phyloP scores from a whole-genome alignment of 208 protist species.

The Trypanosoma scelopori region DNA sequence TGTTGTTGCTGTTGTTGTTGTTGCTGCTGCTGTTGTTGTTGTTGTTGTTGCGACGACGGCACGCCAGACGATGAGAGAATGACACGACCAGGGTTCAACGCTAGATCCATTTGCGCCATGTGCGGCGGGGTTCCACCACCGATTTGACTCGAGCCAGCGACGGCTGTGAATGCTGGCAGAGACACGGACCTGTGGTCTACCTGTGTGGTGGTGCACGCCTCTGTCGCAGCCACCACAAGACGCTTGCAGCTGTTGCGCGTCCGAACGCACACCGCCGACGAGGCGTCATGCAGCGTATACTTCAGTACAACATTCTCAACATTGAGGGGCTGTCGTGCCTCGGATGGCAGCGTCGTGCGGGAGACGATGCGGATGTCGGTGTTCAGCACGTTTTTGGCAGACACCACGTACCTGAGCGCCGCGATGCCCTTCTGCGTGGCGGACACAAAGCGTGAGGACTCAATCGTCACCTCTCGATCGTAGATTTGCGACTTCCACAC shows the following conservation, averaged over 20 bases:
- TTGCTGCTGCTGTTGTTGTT: not conserved
- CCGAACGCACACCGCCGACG: constrained; percentile 67
- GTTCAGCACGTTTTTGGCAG: constrained; percentile 77
- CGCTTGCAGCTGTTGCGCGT: constrained; percentile 85
- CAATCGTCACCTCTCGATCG: constrained; percentile 73
- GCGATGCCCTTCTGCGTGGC: constrained; percentile 66
- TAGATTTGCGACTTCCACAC: constrained; percentile 75
- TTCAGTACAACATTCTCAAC: constrained; percentile 63
- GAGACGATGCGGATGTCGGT: constrained; percentile 87
- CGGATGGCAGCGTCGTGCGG: constrained; percentile 44
- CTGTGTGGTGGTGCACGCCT: constrained; percentile 44
- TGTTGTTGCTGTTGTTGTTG: constrained; percentile 10
- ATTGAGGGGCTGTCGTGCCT: constrained; percentile 35
- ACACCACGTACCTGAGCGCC: constrained; percentile 63
- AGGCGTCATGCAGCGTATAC: constrained; percentile 67
- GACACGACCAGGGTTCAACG: constrained; percentile 10
- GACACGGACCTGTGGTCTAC: not conserved
- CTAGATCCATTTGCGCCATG: not conserved
- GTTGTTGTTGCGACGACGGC: constrained; percentile 13
- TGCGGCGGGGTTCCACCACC: not conserved
- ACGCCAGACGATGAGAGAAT: not conserved
- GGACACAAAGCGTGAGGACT: constrained; percentile 73
- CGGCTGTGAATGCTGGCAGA: not conserved
- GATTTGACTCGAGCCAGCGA: too few species aligned
- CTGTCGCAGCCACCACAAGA: constrained; percentile 64